Base-by-base conservation (phyloP, 768 basidiomycete species). In the Pholiota conissans region DNA sequence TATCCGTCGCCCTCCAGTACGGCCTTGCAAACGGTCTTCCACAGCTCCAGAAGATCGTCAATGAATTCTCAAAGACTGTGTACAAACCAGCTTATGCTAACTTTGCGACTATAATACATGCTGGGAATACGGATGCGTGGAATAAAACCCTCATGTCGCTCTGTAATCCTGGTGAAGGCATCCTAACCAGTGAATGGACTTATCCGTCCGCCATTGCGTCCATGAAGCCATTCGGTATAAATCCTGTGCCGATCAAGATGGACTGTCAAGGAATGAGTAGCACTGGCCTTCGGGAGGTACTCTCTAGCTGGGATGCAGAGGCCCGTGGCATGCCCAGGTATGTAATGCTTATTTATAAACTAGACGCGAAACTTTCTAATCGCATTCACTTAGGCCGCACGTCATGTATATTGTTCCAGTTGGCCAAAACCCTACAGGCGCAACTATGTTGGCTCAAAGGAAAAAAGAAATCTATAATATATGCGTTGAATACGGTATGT, bases 341-440 rank as follows among this genome's bases (percentile, higher is more conserved):
- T 29, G 67, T 59, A 49, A 24, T 56, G 8, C 16, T 39, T 28
- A 7, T 20, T 20, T n/a, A 20, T 50, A 3, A 35, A 9, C 20
- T 49, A 28, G 20, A 7, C 14, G 28, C 11, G 34, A 22, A 39
- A 24, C 27, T 30, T 32, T 6, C 6, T 46, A 24, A 20, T 14
- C 28, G n/a, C 3, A 3, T 30, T 28, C 49, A 24, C n/a, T n/a
- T 56, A 88, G 87, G 34, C 89, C 89, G 35, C 86, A 81, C 64
- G 80, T 90, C 28, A 77, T 91, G 70, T 91, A 91, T 67, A 88
- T 84, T 3, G 77, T 91, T 11, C 89, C 91, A 0, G 78, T 90
- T n/a, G 90, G 90, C 26, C 91, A 94, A 72, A 94, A 94, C 69
- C 93, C 91, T 4, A 87, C 85, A 5, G 92, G 92, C 18, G 74